Conservation (phyloP, 2,329 filamentous ascomycete genomes). For the Fusarium acutatum region DNA sequence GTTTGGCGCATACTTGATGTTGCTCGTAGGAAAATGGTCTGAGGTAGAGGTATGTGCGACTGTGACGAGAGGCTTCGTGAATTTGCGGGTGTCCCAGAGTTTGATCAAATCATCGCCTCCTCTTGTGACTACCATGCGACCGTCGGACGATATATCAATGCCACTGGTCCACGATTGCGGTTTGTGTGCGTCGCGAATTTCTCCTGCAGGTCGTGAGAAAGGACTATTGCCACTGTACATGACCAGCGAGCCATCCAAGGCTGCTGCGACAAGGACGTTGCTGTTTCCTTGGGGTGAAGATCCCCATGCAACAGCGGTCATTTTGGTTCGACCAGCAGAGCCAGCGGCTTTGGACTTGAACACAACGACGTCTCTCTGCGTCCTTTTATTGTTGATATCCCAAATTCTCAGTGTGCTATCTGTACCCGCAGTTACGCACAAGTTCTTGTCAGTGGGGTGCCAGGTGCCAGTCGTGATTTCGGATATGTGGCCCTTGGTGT, state of each 20-base stretch:
- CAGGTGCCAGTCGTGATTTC: conserved; percentile 90
- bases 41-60: conserved; percentile 84
- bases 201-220: conserved; percentile 80
- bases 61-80: conserved; percentile 87
- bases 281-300: conserved; percentile 77
- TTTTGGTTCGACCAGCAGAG: conserved; percentile 87
- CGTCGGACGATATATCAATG: conserved; percentile 89
- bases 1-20: conserved; percentile 89
- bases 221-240: conserved; percentile 94
- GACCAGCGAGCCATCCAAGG: conserved; percentile 86
- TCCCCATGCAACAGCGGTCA: conserved; percentile 93
- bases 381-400: conserved; percentile 91
- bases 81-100: conserved; percentile 95
- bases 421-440: conserved; percentile 90
- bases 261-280: conserved; percentile 82
- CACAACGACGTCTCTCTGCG: conserved; percentile 92
- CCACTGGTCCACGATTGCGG: conserved; percentile 91
- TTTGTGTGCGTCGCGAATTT: conserved; percentile 84
- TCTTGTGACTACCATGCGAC: conserved; percentile 86
- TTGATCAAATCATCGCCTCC: conserved; percentile 95
- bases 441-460: conserved; percentile 85
- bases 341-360: conserved; percentile 94
- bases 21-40: conserved; percentile 82
- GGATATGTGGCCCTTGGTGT: conserved; percentile 95
- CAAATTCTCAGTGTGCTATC: conserved; percentile 97